phyloP scores from a whole-genome alignment of 2,329 filamentous ascomycete genomes.

The Paracorniculantispora psalliotae region DNA sequence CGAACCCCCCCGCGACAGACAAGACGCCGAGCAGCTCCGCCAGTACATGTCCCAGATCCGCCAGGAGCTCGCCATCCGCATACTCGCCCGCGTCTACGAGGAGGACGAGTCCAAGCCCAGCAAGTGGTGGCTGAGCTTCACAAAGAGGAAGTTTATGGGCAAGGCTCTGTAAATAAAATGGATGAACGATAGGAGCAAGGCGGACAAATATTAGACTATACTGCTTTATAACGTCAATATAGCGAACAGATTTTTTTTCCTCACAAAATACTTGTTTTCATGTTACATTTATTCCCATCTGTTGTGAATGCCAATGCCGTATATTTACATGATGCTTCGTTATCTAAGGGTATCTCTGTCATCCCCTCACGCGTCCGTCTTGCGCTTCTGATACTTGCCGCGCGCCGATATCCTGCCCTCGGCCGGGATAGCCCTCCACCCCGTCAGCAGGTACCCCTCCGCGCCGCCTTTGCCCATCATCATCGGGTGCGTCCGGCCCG shows the following conservation, averaged over 20 bases:
- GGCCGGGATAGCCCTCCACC: slow-evolving; percentile 71
- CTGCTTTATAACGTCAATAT: slow-evolving; percentile 21
- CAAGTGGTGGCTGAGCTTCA: slow-evolving; percentile 98
- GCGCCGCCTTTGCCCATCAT: slow-evolving; percentile 87
- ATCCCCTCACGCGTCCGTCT: slow-evolving; percentile 35
- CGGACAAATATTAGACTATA: slow-evolving; percentile 8
- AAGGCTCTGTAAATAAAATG: slow-evolving; percentile 62
- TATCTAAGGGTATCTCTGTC: not conserved
- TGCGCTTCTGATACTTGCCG: slow-evolving; percentile 71
- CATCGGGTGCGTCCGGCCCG: slow-evolving; percentile 83
- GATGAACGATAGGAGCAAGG: not conserved
- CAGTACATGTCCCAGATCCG: slow-evolving; percentile 90
- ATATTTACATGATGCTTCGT: slow-evolving; percentile 1
- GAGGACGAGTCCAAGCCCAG: slow-evolving; percentile 67
- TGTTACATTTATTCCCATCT: not conserved
- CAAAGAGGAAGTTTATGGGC: slow-evolving; percentile 99
- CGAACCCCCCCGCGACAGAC: slow-evolving; percentile 78
- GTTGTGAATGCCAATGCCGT: not conserved
- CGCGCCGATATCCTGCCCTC: slow-evolving; percentile 77
- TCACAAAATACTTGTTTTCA: not conserved
- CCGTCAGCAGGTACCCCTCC: slow-evolving; percentile 88
- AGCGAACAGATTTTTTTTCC: slow-evolving; percentile 15
- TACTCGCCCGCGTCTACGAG: slow-evolving; percentile 83
- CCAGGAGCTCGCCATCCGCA: slow-evolving; percentile 78
- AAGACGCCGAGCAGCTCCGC: slow-evolving; percentile 82